Evolutionary conservation across 371 early-diverging fungal species (phyloP).

Genomic region (Zopfochytrium polystomum): DNA sequence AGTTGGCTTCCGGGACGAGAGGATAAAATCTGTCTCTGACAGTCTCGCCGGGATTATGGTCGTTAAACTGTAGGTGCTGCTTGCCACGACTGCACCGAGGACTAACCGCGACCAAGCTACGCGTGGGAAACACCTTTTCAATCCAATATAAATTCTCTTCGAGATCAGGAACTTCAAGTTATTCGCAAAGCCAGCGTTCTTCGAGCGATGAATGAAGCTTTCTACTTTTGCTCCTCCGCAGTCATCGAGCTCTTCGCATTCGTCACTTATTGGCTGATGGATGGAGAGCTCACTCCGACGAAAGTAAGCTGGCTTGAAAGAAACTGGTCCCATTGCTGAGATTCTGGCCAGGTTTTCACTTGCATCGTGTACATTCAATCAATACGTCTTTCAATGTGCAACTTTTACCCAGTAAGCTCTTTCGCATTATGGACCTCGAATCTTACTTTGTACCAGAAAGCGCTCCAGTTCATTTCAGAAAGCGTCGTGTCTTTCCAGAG

Average conservation of each 20-base stretch:
- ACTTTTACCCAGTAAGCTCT: conserved; percentile 31
- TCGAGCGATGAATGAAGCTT: conserved; percentile 27
- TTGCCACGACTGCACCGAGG: background rate
- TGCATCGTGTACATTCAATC: conserved; percentile 23
- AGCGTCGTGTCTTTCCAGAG: conserved; percentile 26
- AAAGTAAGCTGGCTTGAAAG: conserved; percentile 9
- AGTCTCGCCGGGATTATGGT: conserved; percentile 46
- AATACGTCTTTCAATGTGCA: conserved; percentile 27
- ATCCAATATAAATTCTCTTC: conserved; percentile 19
- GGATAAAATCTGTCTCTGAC: conserved; percentile 47
- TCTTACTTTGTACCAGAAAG: too few relatives aligned
- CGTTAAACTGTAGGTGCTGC: conserved; percentile 35
- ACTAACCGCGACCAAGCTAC: conserved; percentile 13
- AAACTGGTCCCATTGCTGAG: conserved; percentile 2
- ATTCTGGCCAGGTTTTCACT: conserved; percentile 25
- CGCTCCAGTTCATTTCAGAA: conserved; percentile 34
- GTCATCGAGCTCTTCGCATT: conserved; percentile 34
- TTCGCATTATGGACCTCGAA: too few relatives aligned
- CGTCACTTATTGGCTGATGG: conserved; percentile 27
- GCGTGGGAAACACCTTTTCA: conserved; percentile 34
- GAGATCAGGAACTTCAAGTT: conserved; percentile 25
- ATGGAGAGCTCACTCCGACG: conserved; percentile 29
- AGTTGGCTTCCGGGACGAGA: conserved; percentile 42
- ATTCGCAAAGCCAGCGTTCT: conserved; percentile 25
- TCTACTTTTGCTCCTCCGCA: conserved; percentile 33